A percentile compares a stretch with the other conserved stretches of the same genome.
These are phyloP conservation scores for Ceratocystis variospora DNA, from an alignment of 2,329 filamentous ascomycete species.

Conservation along the genomic window DNA sequence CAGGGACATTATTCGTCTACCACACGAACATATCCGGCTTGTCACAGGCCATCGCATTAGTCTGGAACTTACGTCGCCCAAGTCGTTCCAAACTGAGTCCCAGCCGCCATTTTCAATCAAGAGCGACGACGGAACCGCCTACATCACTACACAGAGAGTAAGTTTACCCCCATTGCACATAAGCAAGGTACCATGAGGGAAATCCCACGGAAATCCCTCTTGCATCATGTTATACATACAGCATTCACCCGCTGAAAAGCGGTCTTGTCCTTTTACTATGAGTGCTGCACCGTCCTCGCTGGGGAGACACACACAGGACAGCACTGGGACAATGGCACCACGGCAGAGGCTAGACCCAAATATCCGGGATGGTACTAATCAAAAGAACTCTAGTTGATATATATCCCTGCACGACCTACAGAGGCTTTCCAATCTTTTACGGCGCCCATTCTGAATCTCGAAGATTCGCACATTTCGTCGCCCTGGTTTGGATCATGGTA, in stretches of 20 bases:
- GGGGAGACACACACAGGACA: background rate
- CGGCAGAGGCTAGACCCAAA: background rate
- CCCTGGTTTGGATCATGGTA: slow-evolving; percentile 90
- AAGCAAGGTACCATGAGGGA: background rate
- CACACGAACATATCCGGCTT: slow-evolving; percentile 69
- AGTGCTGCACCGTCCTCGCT: background rate
- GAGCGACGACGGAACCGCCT: slow-evolving; percentile 60
- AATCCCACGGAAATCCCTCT: background rate
- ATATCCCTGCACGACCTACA: slow-evolving; percentile 61
- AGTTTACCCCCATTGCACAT: slow-evolving; percentile 23
- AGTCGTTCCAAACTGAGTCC: slow-evolving; percentile 45
- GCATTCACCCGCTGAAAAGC: background rate
- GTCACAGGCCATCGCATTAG: slow-evolving; percentile 67
- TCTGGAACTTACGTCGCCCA: slow-evolving; percentile 58
- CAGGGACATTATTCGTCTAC: slow-evolving; percentile 66
- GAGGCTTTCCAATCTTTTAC: slow-evolving; percentile 72
- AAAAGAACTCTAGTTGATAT: slow-evolving; percentile 52
- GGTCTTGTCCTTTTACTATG: background rate
- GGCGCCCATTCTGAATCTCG: slow-evolving; percentile 70
- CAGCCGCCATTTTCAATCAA: slow-evolving; percentile 29
- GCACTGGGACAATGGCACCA: too few relatives aligned
- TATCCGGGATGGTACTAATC: slow-evolving; percentile 5
- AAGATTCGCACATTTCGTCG: slow-evolving; percentile 72
- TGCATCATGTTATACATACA: background rate
- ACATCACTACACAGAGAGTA: slow-evolving; percentile 77